A percentile compares a stretch with the other conserved stretches of the same genome.
These are phyloP conservation scores for Aquilaria agallochum DNA, from an alignment of 441 rosid genomes.

Conservation along the genomic window DNA sequence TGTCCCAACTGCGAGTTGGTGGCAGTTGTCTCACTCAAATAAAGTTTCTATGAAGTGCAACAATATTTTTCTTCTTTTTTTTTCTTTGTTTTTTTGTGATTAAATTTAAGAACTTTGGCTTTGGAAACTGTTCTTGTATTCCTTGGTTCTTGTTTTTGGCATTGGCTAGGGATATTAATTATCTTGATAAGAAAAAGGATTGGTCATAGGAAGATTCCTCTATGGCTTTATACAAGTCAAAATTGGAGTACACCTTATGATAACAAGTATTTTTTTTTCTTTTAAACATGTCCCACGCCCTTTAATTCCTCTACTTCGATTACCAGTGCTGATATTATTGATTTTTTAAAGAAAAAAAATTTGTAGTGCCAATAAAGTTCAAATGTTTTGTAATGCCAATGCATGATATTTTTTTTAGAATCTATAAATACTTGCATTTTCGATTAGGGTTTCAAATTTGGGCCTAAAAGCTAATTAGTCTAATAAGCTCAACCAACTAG, in stretches of 20 bases:
- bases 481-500: no score
- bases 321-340: no score
- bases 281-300: constrained; percentile 12
- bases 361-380: no score
- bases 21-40: constrained; percentile 25
- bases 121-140: constrained; percentile 3
- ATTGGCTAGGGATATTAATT: constrained; percentile 6
- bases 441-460: no score
- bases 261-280: not conserved
- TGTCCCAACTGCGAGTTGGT: constrained; percentile 21
- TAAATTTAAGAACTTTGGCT: constrained; percentile 21
- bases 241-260: constrained; percentile 14
- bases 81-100: constrained; percentile 10
- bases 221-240: constrained; percentile 22
- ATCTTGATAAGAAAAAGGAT: constrained; percentile 3
- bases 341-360: no score
- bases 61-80: constrained; percentile 6
- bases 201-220: constrained; percentile 18
- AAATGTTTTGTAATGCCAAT: no score
- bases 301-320: not conserved
- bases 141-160: constrained; percentile 8
- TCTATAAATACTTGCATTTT: no score
- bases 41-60: constrained; percentile 13
- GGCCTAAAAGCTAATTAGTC: no score
- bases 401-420: no score